These are phyloP conservation scores for Dimocarpus longan DNA, from an alignment of 345 rosid species.

Conservation along the genomic window DNA sequence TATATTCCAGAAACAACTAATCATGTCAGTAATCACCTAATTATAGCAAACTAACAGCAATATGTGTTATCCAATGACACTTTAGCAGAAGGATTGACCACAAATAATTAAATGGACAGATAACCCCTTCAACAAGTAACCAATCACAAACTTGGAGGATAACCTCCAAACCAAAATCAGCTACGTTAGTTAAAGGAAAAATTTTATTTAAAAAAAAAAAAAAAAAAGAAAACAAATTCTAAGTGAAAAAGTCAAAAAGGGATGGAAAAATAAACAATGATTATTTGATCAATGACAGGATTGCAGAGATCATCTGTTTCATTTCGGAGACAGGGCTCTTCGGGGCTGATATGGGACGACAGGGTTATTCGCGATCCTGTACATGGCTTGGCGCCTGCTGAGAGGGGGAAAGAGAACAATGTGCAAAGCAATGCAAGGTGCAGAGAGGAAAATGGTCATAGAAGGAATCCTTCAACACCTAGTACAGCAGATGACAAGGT, in stretches of 20 bases:
- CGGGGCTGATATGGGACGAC: constrained; percentile 59
- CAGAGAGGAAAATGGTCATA: not conserved
- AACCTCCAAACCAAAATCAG: constrained; percentile 11
- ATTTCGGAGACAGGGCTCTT: constrained; percentile 64
- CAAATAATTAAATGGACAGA: not conserved
- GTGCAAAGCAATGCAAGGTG: not conserved
- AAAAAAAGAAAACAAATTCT: not conserved
- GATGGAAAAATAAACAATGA: not conserved
- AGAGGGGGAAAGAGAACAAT: not conserved
- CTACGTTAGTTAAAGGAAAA: constrained; percentile 1
- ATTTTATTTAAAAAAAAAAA: no score
- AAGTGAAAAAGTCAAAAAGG: not conserved
- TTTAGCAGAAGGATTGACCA: not conserved
- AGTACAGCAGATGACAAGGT: not conserved
- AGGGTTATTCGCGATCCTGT: constrained; percentile 17
- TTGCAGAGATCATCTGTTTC: constrained; percentile 62
- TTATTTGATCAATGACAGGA: constrained; percentile 31
- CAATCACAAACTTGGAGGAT: not conserved
- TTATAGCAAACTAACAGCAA: constrained; percentile 8
- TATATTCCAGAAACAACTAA: not conserved
- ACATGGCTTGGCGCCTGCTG: not conserved
- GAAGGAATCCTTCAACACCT: not conserved
- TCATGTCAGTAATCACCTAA: constrained; percentile 9
- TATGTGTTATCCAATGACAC: not conserved
- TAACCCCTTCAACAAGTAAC: not conserved